Evolutionary conservation across 2,329 filamentous ascomycete genomes (phyloP).

Genomic region (Claviceps cyperi): DNA sequence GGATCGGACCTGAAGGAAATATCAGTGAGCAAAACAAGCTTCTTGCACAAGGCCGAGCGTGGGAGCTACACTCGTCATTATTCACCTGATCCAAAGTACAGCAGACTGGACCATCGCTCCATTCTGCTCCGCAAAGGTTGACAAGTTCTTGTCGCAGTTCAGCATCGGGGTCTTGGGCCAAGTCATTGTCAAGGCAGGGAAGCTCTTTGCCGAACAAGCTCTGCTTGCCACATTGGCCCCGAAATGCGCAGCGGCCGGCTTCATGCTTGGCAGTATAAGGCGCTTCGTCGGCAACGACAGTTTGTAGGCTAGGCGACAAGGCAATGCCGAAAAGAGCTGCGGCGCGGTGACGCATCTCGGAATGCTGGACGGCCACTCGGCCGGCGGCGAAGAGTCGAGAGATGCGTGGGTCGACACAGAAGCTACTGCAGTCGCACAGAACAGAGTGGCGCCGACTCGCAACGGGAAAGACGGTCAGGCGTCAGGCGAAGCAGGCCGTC

Average conservation of each 20-base stretch:
- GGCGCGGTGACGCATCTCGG: constrained; percentile 19
- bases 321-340: constrained; percentile 18
- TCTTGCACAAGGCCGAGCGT: not conserved
- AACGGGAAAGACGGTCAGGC: too few species aligned
- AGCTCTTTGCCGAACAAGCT: constrained; percentile 80
- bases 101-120: constrained; percentile 72
- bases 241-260: constrained; percentile 74
- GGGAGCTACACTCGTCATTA: constrained; percentile 3
- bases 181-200: constrained; percentile 82
- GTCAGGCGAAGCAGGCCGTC: not conserved
- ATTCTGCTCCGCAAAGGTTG: constrained; percentile 73
- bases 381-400: not conserved
- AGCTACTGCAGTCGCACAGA: not conserved
- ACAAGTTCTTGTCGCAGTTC: constrained; percentile 65
- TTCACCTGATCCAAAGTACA: constrained; percentile 67
- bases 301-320: constrained; percentile 13
- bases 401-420: too few species aligned
- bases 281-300: constrained; percentile 12
- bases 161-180: constrained; percentile 59
- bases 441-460: too few species aligned
- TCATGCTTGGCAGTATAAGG: constrained; percentile 54
- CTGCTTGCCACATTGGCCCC: constrained; percentile 83
- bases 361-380: constrained; percentile 4
- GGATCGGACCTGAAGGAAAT: constrained; percentile 46
- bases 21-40: not conserved